Percentiles rank a stretch among this genome's conserved stretches.
These are phyloP conservation scores for Melastoma malabathricum DNA, from an alignment of 345 rosid species.

Conservation along the genomic window DNA sequence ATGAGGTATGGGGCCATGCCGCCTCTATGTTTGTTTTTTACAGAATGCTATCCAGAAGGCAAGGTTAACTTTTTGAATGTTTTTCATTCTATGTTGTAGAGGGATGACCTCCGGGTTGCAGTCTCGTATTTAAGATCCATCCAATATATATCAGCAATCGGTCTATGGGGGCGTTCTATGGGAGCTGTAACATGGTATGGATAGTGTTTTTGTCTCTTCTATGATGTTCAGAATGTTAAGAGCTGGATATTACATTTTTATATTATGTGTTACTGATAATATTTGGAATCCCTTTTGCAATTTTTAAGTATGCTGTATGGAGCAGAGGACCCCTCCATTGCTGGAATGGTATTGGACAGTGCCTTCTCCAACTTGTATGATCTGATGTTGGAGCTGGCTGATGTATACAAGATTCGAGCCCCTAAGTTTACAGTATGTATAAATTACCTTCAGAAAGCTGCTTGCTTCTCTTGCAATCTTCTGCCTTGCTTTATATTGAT, in stretches of 20 bases:
- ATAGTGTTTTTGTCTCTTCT: no score
- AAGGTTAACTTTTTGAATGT: constrained; percentile 2
- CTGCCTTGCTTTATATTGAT: no score
- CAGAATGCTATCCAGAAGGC: background rate
- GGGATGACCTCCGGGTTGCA: constrained; percentile 83
- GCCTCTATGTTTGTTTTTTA: constrained; percentile 1
- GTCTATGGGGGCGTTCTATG: constrained; percentile 99
- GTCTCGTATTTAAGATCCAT: constrained; percentile 68
- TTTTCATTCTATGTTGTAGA: constrained; percentile 27
- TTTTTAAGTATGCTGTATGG: constrained; percentile 78
- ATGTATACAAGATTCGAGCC: constrained; percentile 76
- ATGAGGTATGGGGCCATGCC: constrained; percentile 43
- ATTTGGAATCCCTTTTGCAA: constrained; percentile 3
- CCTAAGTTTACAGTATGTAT: constrained; percentile 78
- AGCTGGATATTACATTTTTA: no score
- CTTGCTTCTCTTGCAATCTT: no score
- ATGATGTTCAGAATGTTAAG: no score
- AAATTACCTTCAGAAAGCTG: no score
- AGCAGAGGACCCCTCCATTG: constrained; percentile 90
- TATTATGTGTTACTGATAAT: background rate
- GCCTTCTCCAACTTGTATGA: constrained; percentile 91
- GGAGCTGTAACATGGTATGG: constrained; percentile 93
- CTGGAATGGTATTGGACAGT: constrained; percentile 98
- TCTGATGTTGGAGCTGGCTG: constrained; percentile 97
- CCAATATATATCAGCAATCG: constrained; percentile 60